phyloP scores from a whole-genome alignment of 2,329 filamentous ascomycete species.

The Periconia digitata region DNA sequence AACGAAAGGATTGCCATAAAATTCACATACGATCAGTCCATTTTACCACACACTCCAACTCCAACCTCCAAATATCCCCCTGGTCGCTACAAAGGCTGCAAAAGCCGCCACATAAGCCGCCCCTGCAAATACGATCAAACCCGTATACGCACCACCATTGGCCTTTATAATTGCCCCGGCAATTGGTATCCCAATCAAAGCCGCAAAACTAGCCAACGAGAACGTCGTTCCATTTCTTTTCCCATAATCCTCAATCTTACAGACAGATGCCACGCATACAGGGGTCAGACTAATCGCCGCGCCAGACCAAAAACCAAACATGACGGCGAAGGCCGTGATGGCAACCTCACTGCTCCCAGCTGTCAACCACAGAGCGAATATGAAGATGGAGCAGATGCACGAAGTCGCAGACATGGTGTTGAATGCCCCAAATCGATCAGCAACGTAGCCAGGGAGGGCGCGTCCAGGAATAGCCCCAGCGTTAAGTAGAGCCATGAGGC shows the following conservation, averaged over 20 bases:
- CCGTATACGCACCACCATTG: slow-evolving; percentile 15
- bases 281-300: slow-evolving; percentile 65
- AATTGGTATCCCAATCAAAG: slow-evolving; percentile 67
- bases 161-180: slow-evolving; percentile 50
- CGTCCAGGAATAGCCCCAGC: slow-evolving; percentile 51
- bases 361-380: slow-evolving; percentile 59
- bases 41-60: too few relatives aligned
- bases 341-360: slow-evolving; percentile 50
- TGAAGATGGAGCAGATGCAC: slow-evolving; percentile 43
- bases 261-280: slow-evolving; percentile 68
- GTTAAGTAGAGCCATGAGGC: slow-evolving; percentile 54
- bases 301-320: slow-evolving; percentile 71
- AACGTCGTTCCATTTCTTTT: slow-evolving; percentile 65
- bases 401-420: slow-evolving; percentile 57
- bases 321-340: slow-evolving; percentile 63
- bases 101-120: slow-evolving; percentile 19
- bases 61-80: slow-evolving; percentile 17
- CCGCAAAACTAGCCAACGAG: slow-evolving; percentile 62
- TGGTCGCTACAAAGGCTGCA: slow-evolving; percentile 13
- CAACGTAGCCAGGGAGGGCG: slow-evolving; percentile 55
- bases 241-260: slow-evolving; percentile 68
- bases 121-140: slow-evolving; percentile 23
- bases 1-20: too few relatives aligned
- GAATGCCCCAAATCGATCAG: slow-evolving; percentile 56
- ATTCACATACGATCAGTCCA: too few relatives aligned